Conservation (phyloP, 768 basidiomycete species). For the Boletus rubropictus region DNA sequence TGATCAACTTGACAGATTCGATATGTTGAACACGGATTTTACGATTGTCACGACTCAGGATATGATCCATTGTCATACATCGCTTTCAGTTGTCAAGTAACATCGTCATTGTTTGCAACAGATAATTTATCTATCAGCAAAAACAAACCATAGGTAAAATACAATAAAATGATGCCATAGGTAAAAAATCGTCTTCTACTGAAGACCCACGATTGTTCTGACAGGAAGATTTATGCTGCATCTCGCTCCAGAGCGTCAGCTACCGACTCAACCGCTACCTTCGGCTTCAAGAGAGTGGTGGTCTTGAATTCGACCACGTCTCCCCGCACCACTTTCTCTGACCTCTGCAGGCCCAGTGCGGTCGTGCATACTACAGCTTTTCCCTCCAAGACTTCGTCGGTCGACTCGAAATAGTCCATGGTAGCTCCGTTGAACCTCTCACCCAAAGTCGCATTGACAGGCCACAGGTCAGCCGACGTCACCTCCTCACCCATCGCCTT, state of each 20-base stretch:
- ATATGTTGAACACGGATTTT: not conserved
- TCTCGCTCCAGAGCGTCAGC: slow-evolving; percentile 29
- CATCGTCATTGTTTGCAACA: slow-evolving; percentile 1
- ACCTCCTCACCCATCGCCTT: slow-evolving; percentile 56
- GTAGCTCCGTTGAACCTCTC: slow-evolving; percentile 33
- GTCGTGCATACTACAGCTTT: slow-evolving; percentile 48
- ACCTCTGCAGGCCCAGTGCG: slow-evolving; percentile 45
- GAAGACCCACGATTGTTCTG: not conserved
- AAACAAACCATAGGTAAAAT: slow-evolving; percentile 19
- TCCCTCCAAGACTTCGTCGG: slow-evolving; percentile 6
- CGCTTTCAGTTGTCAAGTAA: slow-evolving; percentile 5
- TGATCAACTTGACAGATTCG: slow-evolving; percentile 4
- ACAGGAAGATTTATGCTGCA: slow-evolving; percentile 9
- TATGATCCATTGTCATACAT: slow-evolving; percentile 1
- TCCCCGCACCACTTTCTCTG: slow-evolving; percentile 34
- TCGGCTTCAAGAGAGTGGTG: slow-evolving; percentile 46
- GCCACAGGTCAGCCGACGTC: slow-evolving; percentile 51
- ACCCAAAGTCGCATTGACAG: slow-evolving; percentile 41
- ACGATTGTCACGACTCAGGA: not conserved
- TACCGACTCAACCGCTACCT: slow-evolving; percentile 42
- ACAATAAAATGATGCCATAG: slow-evolving; percentile 21
- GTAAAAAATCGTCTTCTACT: slow-evolving; percentile 3
- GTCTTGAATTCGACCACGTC: slow-evolving; percentile 44
- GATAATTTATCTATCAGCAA: slow-evolving; percentile 24
- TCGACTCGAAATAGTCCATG: slow-evolving; percentile 45